These are phyloP conservation scores for Sphaerulina musiva DNA, from an alignment of 2,329 filamentous ascomycete genomes.

Conservation along the genomic window DNA sequence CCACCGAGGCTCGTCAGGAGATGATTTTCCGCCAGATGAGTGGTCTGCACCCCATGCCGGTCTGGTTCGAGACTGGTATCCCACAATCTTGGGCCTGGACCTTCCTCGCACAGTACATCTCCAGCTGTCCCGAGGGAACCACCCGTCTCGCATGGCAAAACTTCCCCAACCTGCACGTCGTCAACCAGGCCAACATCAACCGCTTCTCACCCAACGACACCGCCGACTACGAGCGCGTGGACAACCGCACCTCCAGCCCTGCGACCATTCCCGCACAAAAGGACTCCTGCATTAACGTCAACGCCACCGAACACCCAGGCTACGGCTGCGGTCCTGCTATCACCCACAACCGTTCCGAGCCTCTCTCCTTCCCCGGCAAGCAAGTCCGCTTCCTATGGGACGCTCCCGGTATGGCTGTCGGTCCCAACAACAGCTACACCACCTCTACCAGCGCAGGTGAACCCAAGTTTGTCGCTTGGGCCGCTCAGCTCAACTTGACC, in stretches of 20 bases:
- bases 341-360: slow-evolving; percentile 60
- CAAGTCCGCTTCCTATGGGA: slow-evolving; percentile 69
- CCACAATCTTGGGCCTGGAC: slow-evolving; percentile 84
- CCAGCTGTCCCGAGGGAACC: slow-evolving; percentile 63
- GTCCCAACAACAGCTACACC: slow-evolving; percentile 77
- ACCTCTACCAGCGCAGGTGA: slow-evolving; percentile 53
- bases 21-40: slow-evolving; percentile 77
- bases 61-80: slow-evolving; percentile 73
- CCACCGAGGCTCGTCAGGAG: slow-evolving; percentile 74
- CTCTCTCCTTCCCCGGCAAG: slow-evolving; percentile 68
- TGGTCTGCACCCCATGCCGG: slow-evolving; percentile 72
- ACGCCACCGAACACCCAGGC: slow-evolving; percentile 37
- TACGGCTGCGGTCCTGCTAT: slow-evolving; percentile 59
- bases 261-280: slow-evolving; percentile 41
- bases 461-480: slow-evolving; percentile 68
- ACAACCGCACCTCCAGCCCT: slow-evolving; percentile 52
- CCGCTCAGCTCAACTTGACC: slow-evolving; percentile 58
- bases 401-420: slow-evolving; percentile 57
- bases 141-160: slow-evolving; percentile 80
- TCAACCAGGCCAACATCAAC: slow-evolving; percentile 71
- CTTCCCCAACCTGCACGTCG: slow-evolving; percentile 63
- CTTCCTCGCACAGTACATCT: slow-evolving; percentile 72
- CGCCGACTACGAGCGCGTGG: slow-evolving; percentile 57
- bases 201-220: slow-evolving; percentile 58
- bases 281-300: slow-evolving; percentile 54